Base-by-base conservation (phyloP, 2,329 filamentous ascomycete genomes). In the Cladobotryum protrusum region DNA sequence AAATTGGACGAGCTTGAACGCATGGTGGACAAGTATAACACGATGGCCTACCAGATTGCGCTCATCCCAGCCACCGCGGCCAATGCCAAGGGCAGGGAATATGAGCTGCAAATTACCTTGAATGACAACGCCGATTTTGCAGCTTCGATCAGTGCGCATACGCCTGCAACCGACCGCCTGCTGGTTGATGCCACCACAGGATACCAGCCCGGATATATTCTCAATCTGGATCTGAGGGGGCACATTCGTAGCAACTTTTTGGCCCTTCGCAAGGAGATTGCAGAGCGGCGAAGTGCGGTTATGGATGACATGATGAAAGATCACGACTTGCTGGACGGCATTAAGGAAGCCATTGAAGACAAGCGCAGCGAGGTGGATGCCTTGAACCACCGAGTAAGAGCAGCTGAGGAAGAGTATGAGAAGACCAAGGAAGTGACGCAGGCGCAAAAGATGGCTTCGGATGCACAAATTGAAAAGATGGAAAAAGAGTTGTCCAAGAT, bases 401-500 rank as follows among this genome's bases (percentile, higher is more conserved):
- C 88, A 15, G 91, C 92, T 0, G 87, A 95, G 65, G 89, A 95
- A 62, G 91, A 96, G 65, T 95, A 96, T 64, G 90, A 96, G 63
- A 90, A 89, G 70, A 91, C 89, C 17, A 92, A 92, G 63, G 93
- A 96, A 75, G 71, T 79, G 52, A 92, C 87, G 7, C 87, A 81
- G 42, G 88, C 90, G 15, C 89, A 96, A 66, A 95, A 95, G 71
- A 81, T 92, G 65, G 86, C 85, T 7, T 89, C 85, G 2, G 93
- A 97, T 65, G 83, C 91, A 8, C 92, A 97, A 67, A 96, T 99
- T 61, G 93, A 99, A 70, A 93, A 93, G 74, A 95, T 96, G 86
- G 93, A 99, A 71, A 96, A 96, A 69, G 91, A 99, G 67, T 74
- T 99, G n/a, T 87, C 88, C 43, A 89, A 90, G 66, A 95, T 97